These are phyloP conservation scores for Gracilaria gracilis DNA, from an alignment of 23 red algal genomes.

Conservation along the genomic window DNA sequence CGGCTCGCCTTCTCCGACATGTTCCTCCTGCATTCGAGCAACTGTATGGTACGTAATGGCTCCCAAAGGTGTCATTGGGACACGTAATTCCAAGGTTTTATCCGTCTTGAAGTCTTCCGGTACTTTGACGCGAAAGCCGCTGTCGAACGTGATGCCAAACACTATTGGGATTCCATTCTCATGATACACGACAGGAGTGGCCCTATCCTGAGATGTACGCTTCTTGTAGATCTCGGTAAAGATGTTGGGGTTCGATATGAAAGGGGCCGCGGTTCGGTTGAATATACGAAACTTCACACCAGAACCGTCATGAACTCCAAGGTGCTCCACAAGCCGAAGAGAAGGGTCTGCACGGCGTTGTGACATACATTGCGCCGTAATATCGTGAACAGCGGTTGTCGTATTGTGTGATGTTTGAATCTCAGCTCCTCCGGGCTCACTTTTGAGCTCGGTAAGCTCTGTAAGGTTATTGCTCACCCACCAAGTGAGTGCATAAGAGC, in stretches of 20 bases:
- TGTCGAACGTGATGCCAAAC: slow-evolving; percentile 37
- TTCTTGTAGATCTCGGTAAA: slow-evolving; percentile 2
- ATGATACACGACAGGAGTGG: slow-evolving; percentile 36
- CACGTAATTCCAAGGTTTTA: slow-evolving; percentile 9
- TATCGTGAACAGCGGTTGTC: slow-evolving; percentile 22
- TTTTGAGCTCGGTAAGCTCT: not conserved
- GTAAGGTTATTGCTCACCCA: slow-evolving; percentile 14
- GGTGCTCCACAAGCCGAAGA: slow-evolving; percentile 45
- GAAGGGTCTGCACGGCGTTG: slow-evolving; percentile 18
- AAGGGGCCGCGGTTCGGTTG: not conserved
- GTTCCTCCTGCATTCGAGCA: slow-evolving; percentile 40
- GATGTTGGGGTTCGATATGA: not conserved
- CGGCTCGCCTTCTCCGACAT: slow-evolving; percentile 14
- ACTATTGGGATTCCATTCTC: slow-evolving; percentile 36
- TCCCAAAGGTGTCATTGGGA: slow-evolving; percentile 47
- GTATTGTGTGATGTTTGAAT: not conserved
- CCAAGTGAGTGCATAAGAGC: slow-evolving; percentile 26
- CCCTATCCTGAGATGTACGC: not conserved
- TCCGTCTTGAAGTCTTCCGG: slow-evolving; percentile 14
- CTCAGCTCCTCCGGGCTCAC: slow-evolving; percentile 2
- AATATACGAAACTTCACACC: slow-evolving; percentile 18
- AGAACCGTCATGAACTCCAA: slow-evolving; percentile 31
- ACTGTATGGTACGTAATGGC: slow-evolving; percentile 40
- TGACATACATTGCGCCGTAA: slow-evolving; percentile 15
- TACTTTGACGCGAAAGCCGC: slow-evolving; percentile 30